Conservation (phyloP, 2,329 filamentous ascomycete genomes). For the Xylaria sp. region DNA sequence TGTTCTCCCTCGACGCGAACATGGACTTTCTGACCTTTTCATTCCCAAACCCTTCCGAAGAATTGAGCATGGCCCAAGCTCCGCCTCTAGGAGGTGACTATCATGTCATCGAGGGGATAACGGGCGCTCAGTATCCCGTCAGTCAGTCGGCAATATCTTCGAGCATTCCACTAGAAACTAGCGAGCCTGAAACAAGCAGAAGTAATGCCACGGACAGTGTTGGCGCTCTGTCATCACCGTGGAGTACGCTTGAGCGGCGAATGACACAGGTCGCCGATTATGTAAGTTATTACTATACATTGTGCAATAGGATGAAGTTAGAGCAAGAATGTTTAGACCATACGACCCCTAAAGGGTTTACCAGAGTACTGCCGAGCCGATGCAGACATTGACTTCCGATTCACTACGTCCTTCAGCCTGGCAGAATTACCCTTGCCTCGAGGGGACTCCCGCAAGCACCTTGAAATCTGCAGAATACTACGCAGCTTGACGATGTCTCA, state of each 20-base stretch:
- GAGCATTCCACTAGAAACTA: neutral
- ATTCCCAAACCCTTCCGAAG: slow-evolving; percentile 12
- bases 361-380: slow-evolving; percentile 11
- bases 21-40: slow-evolving; percentile 19
- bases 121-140: neutral
- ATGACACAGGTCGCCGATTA: neutral
- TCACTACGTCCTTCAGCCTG: slow-evolving; percentile 13
- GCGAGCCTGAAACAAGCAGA: neutral
- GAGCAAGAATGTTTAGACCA: neutral
- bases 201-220: slow-evolving; percentile 3
- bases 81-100: neutral
- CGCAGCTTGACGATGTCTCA: slow-evolving; percentile 15
- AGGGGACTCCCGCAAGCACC: slow-evolving; percentile 16
- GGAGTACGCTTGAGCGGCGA: slow-evolving; percentile 8
- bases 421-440: slow-evolving; percentile 9
- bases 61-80: neutral
- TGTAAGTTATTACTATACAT: slow-evolving; percentile 4
- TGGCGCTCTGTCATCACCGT: slow-evolving; percentile 6
- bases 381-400: slow-evolving; percentile 13
- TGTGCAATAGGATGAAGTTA: neutral
- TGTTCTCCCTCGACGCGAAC: slow-evolving; percentile 23
- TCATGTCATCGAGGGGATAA: neutral
- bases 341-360: neutral
- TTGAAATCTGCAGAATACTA: slow-evolving; percentile 22
- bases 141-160: neutral